Base-by-base conservation (phyloP, 805 yeast species). In the Schwanniomyces sp. region DNA sequence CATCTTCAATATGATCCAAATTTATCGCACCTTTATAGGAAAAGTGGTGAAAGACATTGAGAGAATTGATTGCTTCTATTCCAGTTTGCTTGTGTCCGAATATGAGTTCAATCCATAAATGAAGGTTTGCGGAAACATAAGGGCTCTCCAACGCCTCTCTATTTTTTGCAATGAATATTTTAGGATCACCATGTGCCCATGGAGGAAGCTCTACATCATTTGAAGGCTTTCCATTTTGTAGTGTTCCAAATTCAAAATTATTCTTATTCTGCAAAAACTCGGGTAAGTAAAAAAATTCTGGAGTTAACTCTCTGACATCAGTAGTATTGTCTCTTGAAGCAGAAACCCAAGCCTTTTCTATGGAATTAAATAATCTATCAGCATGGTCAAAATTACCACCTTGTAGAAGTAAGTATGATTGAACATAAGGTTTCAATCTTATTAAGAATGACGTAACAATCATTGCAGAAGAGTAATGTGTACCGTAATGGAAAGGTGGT, bases 401-500 rank as follows among this genome's bases (percentile, higher is more conserved):
- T 70, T 90, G 97, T 7, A 91, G 67, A 16, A 88, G 60, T 37
- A 88, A 64, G 57, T 86, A 89, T 0, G 95, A 85, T 45, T 86
- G 88, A 2, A 86, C 92, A 64, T 82, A 88, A 0, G 97, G 97
- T 52, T 84, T 79, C 24, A 90, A 56, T 42, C 97, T 72, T 34
- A 90, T 88, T 52, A 90, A 63, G 55, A 79, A 90, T 0, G 94
- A 86, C 0, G 95, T 78, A 2, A 89, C 96, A 59, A 90, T 89
- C 97, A 90, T 91, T 0, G 96, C 95, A 0, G 96, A 88, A 0
- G 96, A 89, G 61, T 90, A 90, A 63, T 90, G 97, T 0, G 97
- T 91, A 2, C 97, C 97, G 58, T 90, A 90, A 62, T 90, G 96
- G 64, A 90, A 90, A 0, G 96, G 88, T 0, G 91, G 90, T 0